These are phyloP conservation scores for Striga asiatica DNA, from an alignment of 257 asterid species.

Conservation along the genomic window DNA sequence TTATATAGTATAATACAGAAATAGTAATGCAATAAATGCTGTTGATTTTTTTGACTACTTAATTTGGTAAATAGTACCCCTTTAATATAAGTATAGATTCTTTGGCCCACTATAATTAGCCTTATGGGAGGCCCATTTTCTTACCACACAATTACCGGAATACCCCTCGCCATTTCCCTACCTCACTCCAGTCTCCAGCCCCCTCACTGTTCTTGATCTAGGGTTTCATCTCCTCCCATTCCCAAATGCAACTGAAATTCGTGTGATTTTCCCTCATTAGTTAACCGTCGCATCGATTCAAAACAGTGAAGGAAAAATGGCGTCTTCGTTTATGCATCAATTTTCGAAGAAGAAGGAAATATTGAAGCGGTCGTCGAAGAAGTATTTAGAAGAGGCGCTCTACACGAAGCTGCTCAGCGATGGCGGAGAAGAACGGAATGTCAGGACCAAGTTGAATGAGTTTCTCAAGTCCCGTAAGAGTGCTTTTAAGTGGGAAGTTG, in stretches of 20 bases:
- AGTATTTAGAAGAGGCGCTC: constrained; percentile 71
- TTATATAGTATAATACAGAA: no score
- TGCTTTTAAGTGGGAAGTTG: constrained; percentile 93
- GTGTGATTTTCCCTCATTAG: neutral
- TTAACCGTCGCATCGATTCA: neutral
- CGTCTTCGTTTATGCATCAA: constrained; percentile 70
- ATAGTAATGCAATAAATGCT: no score
- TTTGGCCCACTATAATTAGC: neutral
- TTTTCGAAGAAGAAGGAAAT: constrained; percentile 50
- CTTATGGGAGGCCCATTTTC: constrained; percentile 11
- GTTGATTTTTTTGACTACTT: no score
- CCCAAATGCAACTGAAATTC: constrained; percentile 12
- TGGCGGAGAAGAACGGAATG: constrained; percentile 56
- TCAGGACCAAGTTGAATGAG: constrained; percentile 48
- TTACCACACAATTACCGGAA: neutral
- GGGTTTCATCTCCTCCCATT: constrained; percentile 15
- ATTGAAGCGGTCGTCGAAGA: constrained; percentile 54
- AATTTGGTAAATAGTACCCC: no score
- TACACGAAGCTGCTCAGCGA: constrained; percentile 63
- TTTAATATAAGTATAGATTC: no score
- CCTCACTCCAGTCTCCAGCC: neutral
- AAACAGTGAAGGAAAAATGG: constrained; percentile 29
- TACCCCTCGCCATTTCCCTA: constrained; percentile 15
- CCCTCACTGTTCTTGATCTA: neutral
- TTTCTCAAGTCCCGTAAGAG: constrained; percentile 57